phyloP scores from a whole-genome alignment of 2,329 filamentous ascomycete species.

The Trichoderma sp. region DNA sequence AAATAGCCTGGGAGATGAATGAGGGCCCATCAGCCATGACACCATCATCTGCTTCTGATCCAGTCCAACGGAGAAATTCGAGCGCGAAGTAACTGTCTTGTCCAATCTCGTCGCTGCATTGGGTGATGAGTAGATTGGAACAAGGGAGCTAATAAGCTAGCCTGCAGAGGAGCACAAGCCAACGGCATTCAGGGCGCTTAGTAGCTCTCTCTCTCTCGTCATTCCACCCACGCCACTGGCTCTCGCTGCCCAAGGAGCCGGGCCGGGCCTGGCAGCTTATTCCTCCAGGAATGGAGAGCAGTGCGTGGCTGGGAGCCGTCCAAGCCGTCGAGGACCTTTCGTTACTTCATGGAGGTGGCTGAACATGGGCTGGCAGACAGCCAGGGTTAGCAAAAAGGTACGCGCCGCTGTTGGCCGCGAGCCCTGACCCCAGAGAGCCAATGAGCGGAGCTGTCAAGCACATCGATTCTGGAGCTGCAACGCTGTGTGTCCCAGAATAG shows the following conservation, averaged over 20 bases:
- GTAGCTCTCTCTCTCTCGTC: background rate
- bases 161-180: conserved; percentile 8
- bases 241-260: conserved; percentile 12
- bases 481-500: conserved; percentile 18
- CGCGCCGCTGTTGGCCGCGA: conserved; percentile 14
- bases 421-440: background rate
- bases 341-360: conserved; percentile 13
- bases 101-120: conserved; percentile 9
- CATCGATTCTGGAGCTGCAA: conserved; percentile 17
- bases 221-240: background rate
- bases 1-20: conserved; percentile 9
- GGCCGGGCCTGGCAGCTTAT: background rate
- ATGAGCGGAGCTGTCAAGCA: conserved; percentile 11
- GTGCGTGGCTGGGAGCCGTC: background rate
- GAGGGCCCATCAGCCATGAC: conserved; percentile 13
- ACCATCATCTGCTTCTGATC: conserved; percentile 1
- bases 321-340: background rate
- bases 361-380: background rate
- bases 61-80: conserved; percentile 7
- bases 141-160: conserved; percentile 11
- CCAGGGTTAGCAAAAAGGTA: conserved; percentile 19
- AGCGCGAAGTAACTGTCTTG: background rate
- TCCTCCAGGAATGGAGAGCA: background rate
- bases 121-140: conserved; percentile 12
- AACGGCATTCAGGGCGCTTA: conserved; percentile 19